phyloP scores from a whole-genome alignment of 2,329 filamentous ascomycete genomes.

The Xylariales sp. region DNA sequence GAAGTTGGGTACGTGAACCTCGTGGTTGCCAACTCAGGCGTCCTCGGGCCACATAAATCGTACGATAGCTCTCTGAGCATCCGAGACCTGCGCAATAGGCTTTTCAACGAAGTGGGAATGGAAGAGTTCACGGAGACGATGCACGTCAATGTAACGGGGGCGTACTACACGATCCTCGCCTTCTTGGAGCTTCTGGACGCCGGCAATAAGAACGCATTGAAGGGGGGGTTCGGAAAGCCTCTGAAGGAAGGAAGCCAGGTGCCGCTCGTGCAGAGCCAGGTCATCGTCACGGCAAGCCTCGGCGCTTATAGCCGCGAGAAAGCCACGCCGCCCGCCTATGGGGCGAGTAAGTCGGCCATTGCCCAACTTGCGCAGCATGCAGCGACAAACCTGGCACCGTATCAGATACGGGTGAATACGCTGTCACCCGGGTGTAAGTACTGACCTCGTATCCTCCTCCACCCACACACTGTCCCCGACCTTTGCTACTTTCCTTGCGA shows the following conservation, averaged over 20 bases:
- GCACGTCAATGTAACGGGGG: conserved; percentile 71
- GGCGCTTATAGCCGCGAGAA: conserved; percentile 52
- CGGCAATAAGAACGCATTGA: conserved; percentile 60
- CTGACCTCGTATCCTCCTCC: conserved; percentile 4
- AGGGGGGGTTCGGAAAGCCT: conserved; percentile 47
- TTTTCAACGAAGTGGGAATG: conserved; percentile 55
- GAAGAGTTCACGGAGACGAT: conserved; percentile 69
- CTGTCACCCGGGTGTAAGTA: conserved; percentile 56
- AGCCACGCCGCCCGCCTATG: conserved; percentile 21
- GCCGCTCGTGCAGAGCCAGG: conserved; percentile 53
- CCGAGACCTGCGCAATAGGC: conserved; percentile 45
- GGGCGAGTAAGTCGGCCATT: conserved; percentile 68
- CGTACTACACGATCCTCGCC: conserved; percentile 75
- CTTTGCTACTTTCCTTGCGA: too few species aligned
- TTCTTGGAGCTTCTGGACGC: conserved; percentile 75
- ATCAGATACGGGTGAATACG: conserved; percentile 66
- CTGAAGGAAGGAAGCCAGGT: conserved; percentile 38
- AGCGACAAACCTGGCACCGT: conserved; percentile 69
- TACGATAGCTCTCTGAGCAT: conserved; percentile 64
- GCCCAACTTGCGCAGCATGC: conserved; percentile 76
- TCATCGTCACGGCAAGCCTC: conserved; percentile 73
- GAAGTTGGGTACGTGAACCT: conserved; percentile 64
- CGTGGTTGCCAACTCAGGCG: conserved; percentile 35
- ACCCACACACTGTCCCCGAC: not conserved
- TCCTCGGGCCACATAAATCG: conserved; percentile 53